A percentile compares a stretch with the other conserved stretches of the same genome.
These are phyloP conservation scores for Macaranga tanarius DNA, from an alignment of 441 rosid genomes.

Conservation along the genomic window DNA sequence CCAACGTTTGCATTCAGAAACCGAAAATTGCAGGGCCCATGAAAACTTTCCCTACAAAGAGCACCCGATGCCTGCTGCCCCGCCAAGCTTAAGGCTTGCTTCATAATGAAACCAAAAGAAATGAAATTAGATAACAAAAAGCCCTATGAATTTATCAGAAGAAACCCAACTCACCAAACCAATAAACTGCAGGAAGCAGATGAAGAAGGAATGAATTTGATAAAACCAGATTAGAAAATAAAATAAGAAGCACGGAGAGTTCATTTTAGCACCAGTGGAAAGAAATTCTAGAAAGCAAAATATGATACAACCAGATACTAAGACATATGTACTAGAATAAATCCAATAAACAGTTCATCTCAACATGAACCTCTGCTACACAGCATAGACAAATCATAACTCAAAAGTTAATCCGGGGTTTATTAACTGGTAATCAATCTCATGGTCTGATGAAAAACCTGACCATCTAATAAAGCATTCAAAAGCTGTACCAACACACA, in stretches of 20 bases:
- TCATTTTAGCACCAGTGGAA: background rate
- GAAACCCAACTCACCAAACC: background rate
- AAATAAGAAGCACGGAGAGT: background rate
- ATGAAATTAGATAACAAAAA: background rate
- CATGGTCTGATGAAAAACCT: conserved; percentile 27
- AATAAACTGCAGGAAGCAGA: background rate
- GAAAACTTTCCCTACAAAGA: too few species aligned
- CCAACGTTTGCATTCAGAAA: too few species aligned
- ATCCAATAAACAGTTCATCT: conserved; percentile 27
- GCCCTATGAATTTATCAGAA: background rate
- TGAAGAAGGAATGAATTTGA: background rate
- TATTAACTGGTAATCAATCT: conserved; percentile 35
- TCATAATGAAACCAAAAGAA: background rate
- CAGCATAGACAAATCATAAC: conserved; percentile 23
- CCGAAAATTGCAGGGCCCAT: too few species aligned
- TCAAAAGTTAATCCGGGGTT: conserved; percentile 23
- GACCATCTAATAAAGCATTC: conserved; percentile 23
- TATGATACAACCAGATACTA: conserved; percentile 11
- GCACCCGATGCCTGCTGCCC: background rate
- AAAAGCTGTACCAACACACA: conserved; percentile 33
- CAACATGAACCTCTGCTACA: conserved; percentile 21
- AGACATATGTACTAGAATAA: conserved; percentile 18
- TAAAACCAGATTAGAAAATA: background rate
- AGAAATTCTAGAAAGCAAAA: background rate
- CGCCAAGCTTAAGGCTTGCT: background rate